These are phyloP conservation scores for Talaromyces sp. DNA, from an alignment of 2,329 filamentous ascomycete genomes.

Conservation along the genomic window DNA sequence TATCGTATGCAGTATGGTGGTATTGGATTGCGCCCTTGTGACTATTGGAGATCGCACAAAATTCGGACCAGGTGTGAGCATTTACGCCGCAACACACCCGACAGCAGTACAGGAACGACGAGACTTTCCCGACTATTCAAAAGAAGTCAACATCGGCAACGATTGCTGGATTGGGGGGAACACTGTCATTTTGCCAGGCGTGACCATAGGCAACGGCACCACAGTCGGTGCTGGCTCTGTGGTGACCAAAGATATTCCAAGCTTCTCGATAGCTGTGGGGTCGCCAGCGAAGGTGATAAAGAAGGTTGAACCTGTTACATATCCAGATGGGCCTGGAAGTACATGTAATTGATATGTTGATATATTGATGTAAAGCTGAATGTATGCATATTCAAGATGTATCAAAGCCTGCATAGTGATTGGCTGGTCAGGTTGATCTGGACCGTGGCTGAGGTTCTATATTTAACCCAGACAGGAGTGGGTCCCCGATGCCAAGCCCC, in stretches of 20 bases:
- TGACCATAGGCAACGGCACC: slow-evolving; percentile 34
- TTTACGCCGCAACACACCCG: slow-evolving; percentile 49
- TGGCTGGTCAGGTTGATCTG: not conserved
- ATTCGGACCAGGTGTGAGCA: slow-evolving; percentile 47
- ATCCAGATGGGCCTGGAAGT: no score
- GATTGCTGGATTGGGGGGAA: slow-evolving; percentile 45
- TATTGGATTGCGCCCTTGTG: slow-evolving; percentile 49
- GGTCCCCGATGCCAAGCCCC: not conserved
- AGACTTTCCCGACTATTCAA: slow-evolving; percentile 43
- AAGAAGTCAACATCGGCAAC: slow-evolving; percentile 40
- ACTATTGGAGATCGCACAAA: slow-evolving; percentile 48
- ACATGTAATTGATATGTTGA: no score
- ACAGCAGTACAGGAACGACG: slow-evolving; percentile 41
- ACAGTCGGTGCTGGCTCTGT: slow-evolving; percentile 30
- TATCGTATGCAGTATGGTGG: slow-evolving; percentile 51
- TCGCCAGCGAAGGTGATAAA: slow-evolving; percentile 10
- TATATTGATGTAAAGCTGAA: no score
- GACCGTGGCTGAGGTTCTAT: not conserved
- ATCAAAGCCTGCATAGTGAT: not conserved
- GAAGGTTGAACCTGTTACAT: not conserved
- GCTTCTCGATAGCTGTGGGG: slow-evolving; percentile 7
- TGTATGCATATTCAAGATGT: not conserved
- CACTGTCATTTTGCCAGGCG: slow-evolving; percentile 34
- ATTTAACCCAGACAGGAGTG: not conserved
- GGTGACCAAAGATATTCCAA: slow-evolving; percentile 24